Percentiles rank a stretch among this genome's conserved stretches.
These are phyloP conservation scores for Triadica sebifera DNA, from an alignment of 345 rosid species.

Conservation along the genomic window DNA sequence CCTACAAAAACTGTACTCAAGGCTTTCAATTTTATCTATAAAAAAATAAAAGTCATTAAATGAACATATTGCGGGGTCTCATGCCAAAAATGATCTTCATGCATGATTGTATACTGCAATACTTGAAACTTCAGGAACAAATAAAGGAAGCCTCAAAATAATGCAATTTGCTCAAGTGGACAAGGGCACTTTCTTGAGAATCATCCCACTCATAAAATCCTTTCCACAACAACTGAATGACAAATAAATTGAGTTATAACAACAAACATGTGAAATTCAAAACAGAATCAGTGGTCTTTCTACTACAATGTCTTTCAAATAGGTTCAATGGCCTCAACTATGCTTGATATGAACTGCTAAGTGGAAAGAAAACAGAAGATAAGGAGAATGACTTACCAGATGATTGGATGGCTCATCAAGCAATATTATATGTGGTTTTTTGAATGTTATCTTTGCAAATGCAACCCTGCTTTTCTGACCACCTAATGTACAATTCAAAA, in stretches of 20 bases:
- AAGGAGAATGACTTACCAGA: conserved; percentile 68
- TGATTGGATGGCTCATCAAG: conserved; percentile 99
- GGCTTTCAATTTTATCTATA: background rate
- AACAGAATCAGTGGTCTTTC: background rate
- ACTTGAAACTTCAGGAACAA: background rate
- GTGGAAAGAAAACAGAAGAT: background rate
- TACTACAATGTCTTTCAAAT: background rate
- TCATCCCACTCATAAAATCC: background rate
- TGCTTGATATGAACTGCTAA: background rate
- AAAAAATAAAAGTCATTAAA: too few species aligned
- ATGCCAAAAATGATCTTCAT: background rate
- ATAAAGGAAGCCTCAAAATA: background rate
- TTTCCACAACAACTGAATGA: background rate
- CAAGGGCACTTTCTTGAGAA: background rate
- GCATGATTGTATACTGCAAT: background rate
- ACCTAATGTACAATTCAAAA: conserved; percentile 40
- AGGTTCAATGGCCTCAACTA: background rate
- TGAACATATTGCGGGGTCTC: background rate
- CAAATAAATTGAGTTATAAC: background rate
- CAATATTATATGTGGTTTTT: conserved; percentile 93
- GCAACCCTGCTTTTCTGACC: conserved; percentile 99
- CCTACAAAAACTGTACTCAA: background rate
- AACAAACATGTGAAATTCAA: background rate
- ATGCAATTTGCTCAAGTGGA: background rate
- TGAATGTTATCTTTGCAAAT: conserved; percentile 96